Base-by-base conservation (phyloP, 306 rosid genomes). In the Sicyos baderoa region DNA sequence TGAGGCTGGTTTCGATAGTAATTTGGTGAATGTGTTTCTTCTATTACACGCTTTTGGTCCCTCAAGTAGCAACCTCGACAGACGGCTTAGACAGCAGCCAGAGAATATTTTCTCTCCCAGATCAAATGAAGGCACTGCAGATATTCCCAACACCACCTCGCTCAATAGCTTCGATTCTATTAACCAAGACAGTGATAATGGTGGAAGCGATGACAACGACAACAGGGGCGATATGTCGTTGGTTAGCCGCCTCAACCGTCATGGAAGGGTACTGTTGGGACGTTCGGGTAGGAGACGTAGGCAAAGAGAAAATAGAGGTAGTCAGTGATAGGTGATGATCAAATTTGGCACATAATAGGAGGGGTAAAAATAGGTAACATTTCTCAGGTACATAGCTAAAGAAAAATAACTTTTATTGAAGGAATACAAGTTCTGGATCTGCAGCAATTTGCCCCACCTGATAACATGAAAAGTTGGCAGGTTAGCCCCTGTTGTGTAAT, bases 251-350 rank as follows among this genome's bases (percentile, higher is more conserved):
- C 90, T 90, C 49, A 91, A 71, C 0, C 90, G 81, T 53, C 94
- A 81, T 55, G 94, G 88, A 9, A 74, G 88, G 71, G 82, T 83
- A 74, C 73, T 90, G 44, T 72, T 86, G 77, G 89, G 84, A 35
- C 95, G 92, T 13, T 86, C 99, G 0, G 85, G 90, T 25, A 82
- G 99, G 84, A 90, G 99, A 76, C 90, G 84, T 1, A 85, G 89
- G 59, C 87, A 82, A 32, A 86, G 99, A 77, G 91, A 86, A 52
- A 82, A 52, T 15, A 76, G 68, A 10, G 76, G 64, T 32, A 80
- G 77, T 54, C 7, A 74, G 42, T 35, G 7, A 35, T 35, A 35
- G 42, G 42, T 35, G 8, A 29, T 82, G 73, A 87, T 62, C 68
- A 67, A 47, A 42, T 56, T 62, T 16, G 53, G 21, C 62, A 62